Evolutionary conservation across 2,329 filamentous ascomycete species (phyloP).

Genomic region (Simplicillium aogashimaense): DNA sequence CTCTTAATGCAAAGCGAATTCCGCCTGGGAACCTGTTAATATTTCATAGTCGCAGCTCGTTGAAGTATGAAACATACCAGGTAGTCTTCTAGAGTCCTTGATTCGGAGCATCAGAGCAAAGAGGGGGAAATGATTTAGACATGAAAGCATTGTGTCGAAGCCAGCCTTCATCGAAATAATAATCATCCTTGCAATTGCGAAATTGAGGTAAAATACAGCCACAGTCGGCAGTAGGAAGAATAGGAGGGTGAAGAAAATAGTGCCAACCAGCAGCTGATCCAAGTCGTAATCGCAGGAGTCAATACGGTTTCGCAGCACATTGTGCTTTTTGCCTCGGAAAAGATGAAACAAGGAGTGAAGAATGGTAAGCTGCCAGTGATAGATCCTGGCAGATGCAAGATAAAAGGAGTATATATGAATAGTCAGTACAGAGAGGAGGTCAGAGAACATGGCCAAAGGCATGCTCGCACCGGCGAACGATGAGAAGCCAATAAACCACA

Average conservation of each 20-base stretch:
- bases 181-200: slow-evolving; percentile 85
- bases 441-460: slow-evolving; percentile 92
- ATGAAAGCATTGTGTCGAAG: slow-evolving; percentile 86
- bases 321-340: slow-evolving; percentile 96
- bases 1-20: slow-evolving; percentile 81
- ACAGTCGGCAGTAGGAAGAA: slow-evolving; percentile 94
- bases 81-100: slow-evolving; percentile 84
- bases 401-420: slow-evolving; percentile 98
- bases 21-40: slow-evolving; percentile 30
- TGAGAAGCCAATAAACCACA: slow-evolving; percentile 89
- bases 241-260: slow-evolving; percentile 89
- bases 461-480: slow-evolving; percentile 94
- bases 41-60: too few species aligned
- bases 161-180: slow-evolving; percentile 89
- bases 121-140: slow-evolving; percentile 92
- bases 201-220: slow-evolving; percentile 92
- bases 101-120: slow-evolving; percentile 94
- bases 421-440: slow-evolving; percentile 82
- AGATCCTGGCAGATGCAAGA: slow-evolving; percentile 90
- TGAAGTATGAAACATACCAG: slow-evolving; percentile 42
- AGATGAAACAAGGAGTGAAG: slow-evolving; percentile 97
- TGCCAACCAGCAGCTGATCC: slow-evolving; percentile 90
- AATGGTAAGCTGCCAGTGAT: slow-evolving; percentile 97
- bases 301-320: slow-evolving; percentile 91
- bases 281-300: slow-evolving; percentile 98